Evolutionary conservation across 2,329 filamentous ascomycete genomes (phyloP).

Genomic region (Myriosclerotinia curreyana): DNA sequence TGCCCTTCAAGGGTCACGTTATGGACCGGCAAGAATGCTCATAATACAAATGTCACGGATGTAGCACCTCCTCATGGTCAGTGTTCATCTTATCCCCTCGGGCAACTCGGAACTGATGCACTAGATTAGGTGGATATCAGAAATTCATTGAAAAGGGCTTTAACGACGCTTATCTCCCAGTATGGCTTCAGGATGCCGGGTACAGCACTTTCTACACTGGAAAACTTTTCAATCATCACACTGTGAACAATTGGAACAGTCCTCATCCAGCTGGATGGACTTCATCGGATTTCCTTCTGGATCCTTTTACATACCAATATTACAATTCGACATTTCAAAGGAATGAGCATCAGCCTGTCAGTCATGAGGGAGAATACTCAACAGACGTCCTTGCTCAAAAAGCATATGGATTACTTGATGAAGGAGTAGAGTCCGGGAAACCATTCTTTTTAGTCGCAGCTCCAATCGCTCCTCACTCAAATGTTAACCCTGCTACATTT

Average conservation of each 20-base stretch:
- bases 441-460: constrained; percentile 68
- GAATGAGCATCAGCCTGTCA: constrained; percentile 54
- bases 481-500: constrained; percentile 37
- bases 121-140: constrained; percentile 52
- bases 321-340: constrained; percentile 62
- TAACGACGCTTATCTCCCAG: constrained; percentile 64
- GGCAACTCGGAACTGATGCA: constrained; percentile 28
- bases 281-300: constrained; percentile 57
- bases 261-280: constrained; percentile 59
- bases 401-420: constrained; percentile 57
- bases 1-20: constrained; percentile 60
- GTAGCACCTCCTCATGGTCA: constrained; percentile 49
- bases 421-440: constrained; percentile 51
- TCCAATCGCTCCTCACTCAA: constrained; percentile 64
- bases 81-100: constrained; percentile 14
- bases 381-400: constrained; percentile 60
- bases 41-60: constrained; percentile 61
- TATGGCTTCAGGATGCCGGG: constrained; percentile 67
- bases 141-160: constrained; percentile 64
- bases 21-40: constrained; percentile 59
- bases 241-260: constrained; percentile 56
- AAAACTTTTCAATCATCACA: constrained; percentile 68
- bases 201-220: constrained; percentile 72
- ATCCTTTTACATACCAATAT: constrained; percentile 67
- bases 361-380: constrained; percentile 47